phyloP scores from a whole-genome alignment of 805 yeast genomes.

The Sugiyamaella americana region DNA sequence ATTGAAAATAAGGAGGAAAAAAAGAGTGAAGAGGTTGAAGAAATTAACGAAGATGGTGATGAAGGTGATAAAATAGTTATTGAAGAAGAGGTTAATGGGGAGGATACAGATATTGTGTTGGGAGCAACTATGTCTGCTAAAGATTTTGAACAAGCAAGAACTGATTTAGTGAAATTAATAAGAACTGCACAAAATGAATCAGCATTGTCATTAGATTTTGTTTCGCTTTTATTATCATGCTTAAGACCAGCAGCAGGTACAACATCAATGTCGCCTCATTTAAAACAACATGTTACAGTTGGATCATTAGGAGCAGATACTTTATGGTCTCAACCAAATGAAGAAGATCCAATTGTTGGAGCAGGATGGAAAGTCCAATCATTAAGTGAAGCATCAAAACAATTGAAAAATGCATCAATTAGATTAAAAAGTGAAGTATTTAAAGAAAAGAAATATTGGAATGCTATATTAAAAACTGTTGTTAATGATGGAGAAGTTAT shows the following conservation, averaged over 20 bases:
- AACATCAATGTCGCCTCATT: slow-evolving; percentile 80
- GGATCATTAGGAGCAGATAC: slow-evolving; percentile 53
- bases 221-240: slow-evolving; percentile 73
- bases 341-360: slow-evolving; percentile 40
- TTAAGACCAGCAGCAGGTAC: slow-evolving; percentile 81
- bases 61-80: slow-evolving; percentile 35
- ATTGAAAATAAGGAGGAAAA: slow-evolving; percentile 9
- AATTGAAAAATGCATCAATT: slow-evolving; percentile 46
- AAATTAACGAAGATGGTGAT: background rate
- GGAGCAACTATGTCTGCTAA: background rate
- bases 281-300: slow-evolving; percentile 64
- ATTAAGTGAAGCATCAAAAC: slow-evolving; percentile 47
- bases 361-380: slow-evolving; percentile 84
- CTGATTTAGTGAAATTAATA: slow-evolving; percentile 22
- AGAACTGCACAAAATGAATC: slow-evolving; percentile 78
- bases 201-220: slow-evolving; percentile 79
- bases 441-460: slow-evolving; percentile 68
- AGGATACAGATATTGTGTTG: background rate
- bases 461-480: slow-evolving; percentile 39
- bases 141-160: slow-evolving; percentile 25
- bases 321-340: slow-evolving; percentile 20
- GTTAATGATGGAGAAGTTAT: slow-evolving; percentile 48
- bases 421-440: slow-evolving; percentile 48
- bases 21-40: slow-evolving; percentile 14
- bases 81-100: slow-evolving; percentile 1